Conservation (phyloP, 1,284 basidiomycete species). For the Ustilago curta region DNA sequence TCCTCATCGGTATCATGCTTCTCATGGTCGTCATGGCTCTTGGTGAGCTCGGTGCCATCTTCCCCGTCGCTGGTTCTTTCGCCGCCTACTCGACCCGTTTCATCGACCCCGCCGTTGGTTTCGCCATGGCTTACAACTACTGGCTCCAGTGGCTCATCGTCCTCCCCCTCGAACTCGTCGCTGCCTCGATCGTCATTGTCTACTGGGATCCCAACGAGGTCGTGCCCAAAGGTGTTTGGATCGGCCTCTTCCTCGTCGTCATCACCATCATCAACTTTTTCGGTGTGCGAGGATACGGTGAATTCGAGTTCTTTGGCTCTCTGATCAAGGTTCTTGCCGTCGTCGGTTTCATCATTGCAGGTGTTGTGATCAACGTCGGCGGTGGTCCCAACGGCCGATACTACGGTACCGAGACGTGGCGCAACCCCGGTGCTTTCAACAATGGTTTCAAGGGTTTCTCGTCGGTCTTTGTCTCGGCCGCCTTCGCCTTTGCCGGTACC, state of each 20-base stretch:
- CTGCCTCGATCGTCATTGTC: slow-evolving; percentile 63
- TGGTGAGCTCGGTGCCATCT: slow-evolving; percentile 63
- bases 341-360: slow-evolving; percentile 65
- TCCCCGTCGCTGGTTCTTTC: slow-evolving; percentile 67
- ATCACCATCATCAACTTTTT: slow-evolving; percentile 65
- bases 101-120: slow-evolving; percentile 65
- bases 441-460: slow-evolving; percentile 68
- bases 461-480: slow-evolving; percentile 64
- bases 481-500: slow-evolving; percentile 67
- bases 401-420: slow-evolving; percentile 62
- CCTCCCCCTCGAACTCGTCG: slow-evolving; percentile 64
- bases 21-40: slow-evolving; percentile 70
- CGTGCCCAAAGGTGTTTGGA: slow-evolving; percentile 59
- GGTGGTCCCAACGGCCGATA: slow-evolving; percentile 57
- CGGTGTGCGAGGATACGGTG: slow-evolving; percentile 67
- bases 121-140: slow-evolving; percentile 67
- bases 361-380: slow-evolving; percentile 65
- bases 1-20: slow-evolving; percentile 68
- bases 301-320: slow-evolving; percentile 63
- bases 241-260: slow-evolving; percentile 57
- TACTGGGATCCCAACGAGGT: slow-evolving; percentile 60
- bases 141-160: slow-evolving; percentile 66
- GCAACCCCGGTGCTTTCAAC: slow-evolving; percentile 62
- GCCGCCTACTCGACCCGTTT: slow-evolving; percentile 66
- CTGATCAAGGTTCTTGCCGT: slow-evolving; percentile 66